These are phyloP conservation scores for Cafeteria roenbergensis DNA, from an alignment of 108 stramenopile genomes.

Conservation along the genomic window DNA sequence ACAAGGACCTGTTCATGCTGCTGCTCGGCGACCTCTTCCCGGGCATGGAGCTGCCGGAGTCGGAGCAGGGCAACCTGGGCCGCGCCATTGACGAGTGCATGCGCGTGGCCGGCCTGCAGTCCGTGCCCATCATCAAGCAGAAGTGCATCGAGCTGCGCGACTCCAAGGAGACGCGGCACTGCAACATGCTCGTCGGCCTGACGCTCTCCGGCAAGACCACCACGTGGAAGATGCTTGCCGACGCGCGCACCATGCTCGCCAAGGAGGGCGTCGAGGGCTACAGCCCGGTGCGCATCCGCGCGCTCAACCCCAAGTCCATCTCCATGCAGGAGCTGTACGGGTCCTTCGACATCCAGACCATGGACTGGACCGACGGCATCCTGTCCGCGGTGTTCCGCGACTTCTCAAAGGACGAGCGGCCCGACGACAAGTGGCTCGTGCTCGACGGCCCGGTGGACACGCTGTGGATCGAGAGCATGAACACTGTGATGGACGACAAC, in stretches of 20 bases:
- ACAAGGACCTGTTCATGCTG: conserved; percentile 49
- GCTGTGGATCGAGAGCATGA: conserved; percentile 58
- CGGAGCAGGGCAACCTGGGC: conserved; percentile 38
- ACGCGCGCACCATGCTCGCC: conserved; percentile 34
- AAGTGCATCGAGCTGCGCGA: conserved; percentile 56
- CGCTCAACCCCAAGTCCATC: conserved; percentile 49
- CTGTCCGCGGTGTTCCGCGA: conserved; percentile 49
- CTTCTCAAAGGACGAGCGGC: conserved; percentile 42
- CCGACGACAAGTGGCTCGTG: conserved; percentile 52
- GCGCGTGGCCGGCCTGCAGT: conserved; percentile 31
- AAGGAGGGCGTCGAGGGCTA: conserved; percentile 33
- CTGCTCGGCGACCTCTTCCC: conserved; percentile 56
- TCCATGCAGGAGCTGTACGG: conserved; percentile 53
- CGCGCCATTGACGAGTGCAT: conserved; percentile 31
- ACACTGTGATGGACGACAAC: conserved; percentile 61
- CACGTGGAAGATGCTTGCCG: conserved; percentile 44
- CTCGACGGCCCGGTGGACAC: conserved; percentile 58
- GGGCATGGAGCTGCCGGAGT: conserved; percentile 41
- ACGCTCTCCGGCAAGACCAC: conserved; percentile 49
- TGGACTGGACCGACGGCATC: conserved; percentile 57
- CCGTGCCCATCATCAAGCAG: conserved; percentile 37
- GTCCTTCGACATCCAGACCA: conserved; percentile 48
- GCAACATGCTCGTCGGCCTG: conserved; percentile 57
- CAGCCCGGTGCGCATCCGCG: conserved; percentile 25
- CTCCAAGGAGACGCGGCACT: conserved; percentile 54